These are phyloP conservation scores for Ophiostoma triangulosporum DNA, from an alignment of 2,329 filamentous ascomycete genomes.

Conservation along the genomic window DNA sequence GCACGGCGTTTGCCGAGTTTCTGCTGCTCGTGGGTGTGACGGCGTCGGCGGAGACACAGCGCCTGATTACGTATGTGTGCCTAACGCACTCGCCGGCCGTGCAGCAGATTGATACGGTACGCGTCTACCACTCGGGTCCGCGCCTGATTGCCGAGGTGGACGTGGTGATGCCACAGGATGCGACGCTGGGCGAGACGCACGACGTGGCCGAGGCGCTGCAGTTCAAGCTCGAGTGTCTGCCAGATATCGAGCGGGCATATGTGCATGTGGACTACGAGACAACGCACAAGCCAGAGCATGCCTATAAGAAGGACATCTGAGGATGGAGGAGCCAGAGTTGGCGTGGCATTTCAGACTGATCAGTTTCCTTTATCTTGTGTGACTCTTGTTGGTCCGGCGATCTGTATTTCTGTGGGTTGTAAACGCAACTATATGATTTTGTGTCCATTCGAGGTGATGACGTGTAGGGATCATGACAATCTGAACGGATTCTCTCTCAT, in stretches of 20 bases:
- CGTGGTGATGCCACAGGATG: constrained; percentile 74
- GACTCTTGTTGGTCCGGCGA: too few relatives aligned
- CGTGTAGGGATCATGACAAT: too few relatives aligned
- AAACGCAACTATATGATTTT: too few relatives aligned
- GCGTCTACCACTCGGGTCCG: constrained; percentile 81
- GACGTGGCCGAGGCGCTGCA: constrained; percentile 91
- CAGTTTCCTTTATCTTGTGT: too few relatives aligned
- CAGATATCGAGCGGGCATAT: constrained; percentile 85
- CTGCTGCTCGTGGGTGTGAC: constrained; percentile 81
- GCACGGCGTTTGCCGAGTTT: constrained; percentile 80
- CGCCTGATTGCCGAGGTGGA: constrained; percentile 91
- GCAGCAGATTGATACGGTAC: constrained; percentile 81
- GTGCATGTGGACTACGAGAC: constrained; percentile 98
- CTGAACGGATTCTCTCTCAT: too few relatives aligned
- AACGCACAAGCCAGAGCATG: constrained; percentile 80
- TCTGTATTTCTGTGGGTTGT: too few relatives aligned
- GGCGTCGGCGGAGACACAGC: constrained; percentile 72
- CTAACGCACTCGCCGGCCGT: constrained; percentile 80
- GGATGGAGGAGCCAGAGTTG: too few relatives aligned
- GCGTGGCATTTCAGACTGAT: too few relatives aligned
- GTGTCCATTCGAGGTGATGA: too few relatives aligned
- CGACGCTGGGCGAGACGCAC: constrained; percentile 65
- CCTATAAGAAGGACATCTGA: constrained; percentile 48
- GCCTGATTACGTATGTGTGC: constrained; percentile 91
- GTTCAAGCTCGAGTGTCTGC: constrained; percentile 82